Base-by-base conservation (phyloP, 2,329 filamentous ascomycete genomes). In the Colletotrichum karsti region DNA sequence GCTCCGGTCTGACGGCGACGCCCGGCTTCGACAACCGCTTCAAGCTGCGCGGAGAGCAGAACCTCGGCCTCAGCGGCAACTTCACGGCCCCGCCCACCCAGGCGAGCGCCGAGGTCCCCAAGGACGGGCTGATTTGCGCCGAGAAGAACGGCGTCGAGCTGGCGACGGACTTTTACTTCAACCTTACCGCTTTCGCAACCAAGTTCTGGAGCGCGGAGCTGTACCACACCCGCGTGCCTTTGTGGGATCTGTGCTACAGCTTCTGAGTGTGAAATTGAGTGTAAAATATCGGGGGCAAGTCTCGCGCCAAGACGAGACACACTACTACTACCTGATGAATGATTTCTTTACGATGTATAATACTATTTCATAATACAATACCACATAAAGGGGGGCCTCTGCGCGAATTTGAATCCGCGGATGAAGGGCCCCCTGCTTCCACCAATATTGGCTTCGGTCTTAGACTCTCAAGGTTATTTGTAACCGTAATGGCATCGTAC, bases 1-100 rank as follows among this genome's bases (percentile, higher is more conserved):
- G 77, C 18, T 75, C 76, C n/a, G 81, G 81, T 8, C 57, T 82
- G 35, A 79, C 77, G 1, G 78, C 78, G 3, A 74, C 72, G 6
- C 78, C 80, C 5, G 76, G 76, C 26, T 77, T 82, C 67, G 71
- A 75, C 48, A 82, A 81, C 71, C 73, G 74, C 13, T 78, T 82
- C 67, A 71, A 70, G 10, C 72, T 79, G 4, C 70, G 71, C 35
- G 73, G 73, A 0, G 69, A 71, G 44, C 75, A 77, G 66, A 63
- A 72, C 33, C 69, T 73, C 7, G 72, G 71, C 5, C 12, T 24
- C 22, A 30, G 20, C 2, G 65, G 65, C 4, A 69, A 69, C 65
- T 63, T 63, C 28, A 67, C 55, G 7, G 46, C 51, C 46, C 7
- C 44, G 46, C 51, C 61, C 0, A 33, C 37, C 8, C 28, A 44